Percentiles rank a stretch among this genome's conserved stretches.
These are phyloP conservation scores for Cymbopogon citratus DNA, from an alignment of 176 grass and related monocot species.

Conservation along the genomic window DNA sequence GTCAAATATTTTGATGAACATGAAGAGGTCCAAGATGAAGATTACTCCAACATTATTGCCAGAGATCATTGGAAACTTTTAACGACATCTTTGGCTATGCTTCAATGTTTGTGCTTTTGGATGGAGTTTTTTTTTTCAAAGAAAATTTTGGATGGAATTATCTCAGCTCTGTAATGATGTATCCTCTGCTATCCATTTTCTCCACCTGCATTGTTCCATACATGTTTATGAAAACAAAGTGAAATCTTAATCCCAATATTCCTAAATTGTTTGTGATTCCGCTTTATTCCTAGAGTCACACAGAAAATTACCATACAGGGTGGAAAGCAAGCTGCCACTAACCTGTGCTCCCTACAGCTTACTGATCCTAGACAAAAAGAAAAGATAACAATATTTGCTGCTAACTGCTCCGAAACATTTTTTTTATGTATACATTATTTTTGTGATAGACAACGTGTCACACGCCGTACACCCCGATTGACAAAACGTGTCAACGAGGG, in stretches of 20 bases:
- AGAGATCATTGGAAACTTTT: conserved; percentile 34
- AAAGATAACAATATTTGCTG: too few species aligned
- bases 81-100: not conserved
- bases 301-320: not conserved
- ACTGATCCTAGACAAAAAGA: not conserved
- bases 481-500: too few species aligned
- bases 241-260: not conserved
- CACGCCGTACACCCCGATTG: too few species aligned
- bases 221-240: not conserved
- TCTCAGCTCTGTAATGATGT: not conserved
- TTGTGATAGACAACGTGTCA: too few species aligned
- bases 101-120: conserved; percentile 11
- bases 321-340: not conserved
- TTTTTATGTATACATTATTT: too few species aligned
- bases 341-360: not conserved
- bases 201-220: not conserved
- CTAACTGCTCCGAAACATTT: too few species aligned
- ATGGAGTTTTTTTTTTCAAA: too few species aligned
- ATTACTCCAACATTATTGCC: conserved; percentile 44
- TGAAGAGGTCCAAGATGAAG: conserved; percentile 47
- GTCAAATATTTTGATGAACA: conserved; percentile 39
- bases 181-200: not conserved
- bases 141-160: too few species aligned
- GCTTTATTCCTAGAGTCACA: not conserved
- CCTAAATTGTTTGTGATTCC: not conserved